A percentile compares a stretch with the other conserved stretches of the same genome.
phyloP scores from a whole-genome alignment of 176 grass and related monocot genomes.

The Aechmea fasciata region DNA sequence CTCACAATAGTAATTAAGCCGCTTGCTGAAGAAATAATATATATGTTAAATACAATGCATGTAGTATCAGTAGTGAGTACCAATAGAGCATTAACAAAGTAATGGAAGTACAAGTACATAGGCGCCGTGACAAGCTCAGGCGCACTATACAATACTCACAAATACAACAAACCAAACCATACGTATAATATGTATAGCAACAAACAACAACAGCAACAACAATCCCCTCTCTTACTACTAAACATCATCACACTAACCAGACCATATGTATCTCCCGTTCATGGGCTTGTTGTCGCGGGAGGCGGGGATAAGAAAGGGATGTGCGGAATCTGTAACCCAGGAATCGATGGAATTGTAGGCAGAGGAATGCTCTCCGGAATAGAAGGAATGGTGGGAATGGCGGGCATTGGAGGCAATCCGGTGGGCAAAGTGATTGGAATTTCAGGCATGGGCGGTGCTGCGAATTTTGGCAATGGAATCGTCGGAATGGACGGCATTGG shows the following conservation, averaged over 20 bases:
- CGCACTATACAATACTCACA: background rate
- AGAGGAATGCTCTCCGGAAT: slow-evolving; percentile 40
- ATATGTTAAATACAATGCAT: too few species aligned
- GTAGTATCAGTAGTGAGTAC: too few species aligned
- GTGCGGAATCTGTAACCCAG: slow-evolving; percentile 39
- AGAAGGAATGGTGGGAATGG: slow-evolving; percentile 40
- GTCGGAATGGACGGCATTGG: background rate
- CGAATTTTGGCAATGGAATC: background rate
- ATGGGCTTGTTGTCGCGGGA: slow-evolving; percentile 37
- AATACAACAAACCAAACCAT: slow-evolving; percentile 20
- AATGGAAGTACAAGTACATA: slow-evolving; percentile 28
- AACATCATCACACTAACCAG: slow-evolving; percentile 6
- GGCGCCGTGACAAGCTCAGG: background rate
- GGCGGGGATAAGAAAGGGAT: slow-evolving; percentile 43
- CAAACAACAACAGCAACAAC: background rate
- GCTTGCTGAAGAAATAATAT: too few species aligned
- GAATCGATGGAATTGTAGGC: slow-evolving; percentile 44
- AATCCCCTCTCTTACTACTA: background rate
- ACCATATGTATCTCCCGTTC: slow-evolving; percentile 22
- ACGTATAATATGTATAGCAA: slow-evolving; percentile 10
- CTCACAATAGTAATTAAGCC: too few species aligned
- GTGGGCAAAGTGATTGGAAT: background rate
- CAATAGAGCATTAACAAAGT: background rate
- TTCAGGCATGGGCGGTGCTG: background rate
- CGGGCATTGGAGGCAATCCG: slow-evolving; percentile 2